Conservation (phyloP, 2,329 filamentous ascomycete species). For the Fusarium paranaense region DNA sequence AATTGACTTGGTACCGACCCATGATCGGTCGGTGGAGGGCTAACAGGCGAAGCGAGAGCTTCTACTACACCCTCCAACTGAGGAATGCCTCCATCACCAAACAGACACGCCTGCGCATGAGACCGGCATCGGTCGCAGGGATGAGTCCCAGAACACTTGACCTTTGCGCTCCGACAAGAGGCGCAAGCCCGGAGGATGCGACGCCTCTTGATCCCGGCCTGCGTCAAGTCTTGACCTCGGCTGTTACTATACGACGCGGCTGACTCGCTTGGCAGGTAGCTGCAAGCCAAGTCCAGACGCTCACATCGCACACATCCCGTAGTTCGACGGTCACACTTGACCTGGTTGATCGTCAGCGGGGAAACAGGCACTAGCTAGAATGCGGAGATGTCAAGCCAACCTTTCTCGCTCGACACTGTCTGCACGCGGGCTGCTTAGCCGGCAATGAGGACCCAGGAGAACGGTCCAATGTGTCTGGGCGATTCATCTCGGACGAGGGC, state of each 20-base stretch:
- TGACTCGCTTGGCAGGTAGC: slow-evolving; percentile 1
- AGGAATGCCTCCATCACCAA: background rate
- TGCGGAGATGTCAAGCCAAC: slow-evolving; percentile 11
- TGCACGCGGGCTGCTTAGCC: slow-evolving; percentile 27
- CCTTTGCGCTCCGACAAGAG: slow-evolving; percentile 50
- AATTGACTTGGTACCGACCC: slow-evolving; percentile 1
- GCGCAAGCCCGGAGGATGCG: slow-evolving; percentile 46
- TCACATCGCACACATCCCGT: slow-evolving; percentile 35
- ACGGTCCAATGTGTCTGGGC: background rate
- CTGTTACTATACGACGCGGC: background rate
- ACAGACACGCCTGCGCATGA: slow-evolving; percentile 14
- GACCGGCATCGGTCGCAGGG: slow-evolving; percentile 49
- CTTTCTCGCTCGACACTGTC: slow-evolving; percentile 43
- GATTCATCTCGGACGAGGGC: slow-evolving; percentile 6
- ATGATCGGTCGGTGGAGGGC: slow-evolving; percentile 5
- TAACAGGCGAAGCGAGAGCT: slow-evolving; percentile 13
- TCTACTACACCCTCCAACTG: background rate
- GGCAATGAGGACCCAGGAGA: slow-evolving; percentile 2
- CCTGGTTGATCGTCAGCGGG: slow-evolving; percentile 30
- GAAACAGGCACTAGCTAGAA: background rate
- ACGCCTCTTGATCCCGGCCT: slow-evolving; percentile 45
- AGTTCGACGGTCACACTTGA: slow-evolving; percentile 41
- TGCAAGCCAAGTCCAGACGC: slow-evolving; percentile 25
- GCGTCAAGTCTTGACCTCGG: slow-evolving; percentile 27
- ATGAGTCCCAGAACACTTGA: slow-evolving; percentile 49